These are phyloP conservation scores for Salvia hispanica DNA, from an alignment of 257 asterid species.

Conservation along the genomic window DNA sequence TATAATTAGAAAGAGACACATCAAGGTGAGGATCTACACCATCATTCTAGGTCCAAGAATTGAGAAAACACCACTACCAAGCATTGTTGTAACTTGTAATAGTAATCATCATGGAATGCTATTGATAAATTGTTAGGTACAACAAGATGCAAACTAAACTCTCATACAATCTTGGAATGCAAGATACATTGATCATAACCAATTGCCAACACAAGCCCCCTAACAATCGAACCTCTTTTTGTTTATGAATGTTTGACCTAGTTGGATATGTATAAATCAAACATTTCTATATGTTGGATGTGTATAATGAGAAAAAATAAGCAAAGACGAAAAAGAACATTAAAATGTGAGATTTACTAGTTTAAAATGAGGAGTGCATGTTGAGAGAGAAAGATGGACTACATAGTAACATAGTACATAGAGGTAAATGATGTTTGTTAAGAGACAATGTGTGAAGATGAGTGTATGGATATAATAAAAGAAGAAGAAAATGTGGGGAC, in stretches of 20 bases:
- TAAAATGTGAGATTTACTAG: neutral
- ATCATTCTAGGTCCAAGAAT: neutral
- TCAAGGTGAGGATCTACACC: neutral
- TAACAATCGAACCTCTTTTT: neutral
- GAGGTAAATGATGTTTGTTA: too few species aligned
- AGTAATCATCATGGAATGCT: neutral
- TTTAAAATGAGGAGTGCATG: slow-evolving; percentile 23
- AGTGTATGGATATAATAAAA: neutral
- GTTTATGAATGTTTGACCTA: too few species aligned
- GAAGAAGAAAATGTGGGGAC: slow-evolving; percentile 3
- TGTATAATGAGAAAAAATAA: neutral
- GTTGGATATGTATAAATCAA: too few species aligned
- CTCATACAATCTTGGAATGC: neutral
- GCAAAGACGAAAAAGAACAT: neutral
- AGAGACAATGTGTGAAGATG: neutral
- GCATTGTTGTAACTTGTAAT: neutral
- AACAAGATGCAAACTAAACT: neutral
- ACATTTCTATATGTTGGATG: too few species aligned
- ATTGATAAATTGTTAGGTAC: neutral
- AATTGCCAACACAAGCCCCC: neutral
- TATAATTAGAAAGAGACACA: neutral
- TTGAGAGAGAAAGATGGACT: neutral
- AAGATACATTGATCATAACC: neutral
- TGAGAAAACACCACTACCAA: neutral
- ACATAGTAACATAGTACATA: too few species aligned